Percentiles rank a stretch among this genome's conserved stretches.
These are phyloP conservation scores for Recurvomyces mirabilis DNA, from an alignment of 495 filamentous ascomycete genomes.

Conservation along the genomic window DNA sequence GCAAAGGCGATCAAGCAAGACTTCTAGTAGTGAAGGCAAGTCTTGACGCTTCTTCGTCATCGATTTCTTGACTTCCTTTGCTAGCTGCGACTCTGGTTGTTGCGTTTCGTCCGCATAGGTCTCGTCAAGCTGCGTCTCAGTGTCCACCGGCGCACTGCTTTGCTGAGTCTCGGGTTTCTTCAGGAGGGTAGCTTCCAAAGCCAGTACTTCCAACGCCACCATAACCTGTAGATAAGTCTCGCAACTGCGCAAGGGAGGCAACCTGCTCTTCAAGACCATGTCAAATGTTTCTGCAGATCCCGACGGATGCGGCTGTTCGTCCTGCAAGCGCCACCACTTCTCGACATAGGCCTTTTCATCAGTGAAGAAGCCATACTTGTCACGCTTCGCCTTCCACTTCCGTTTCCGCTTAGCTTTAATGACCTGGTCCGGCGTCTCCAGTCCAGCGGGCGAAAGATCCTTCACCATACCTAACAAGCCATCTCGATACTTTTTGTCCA, in stretches of 20 bases:
- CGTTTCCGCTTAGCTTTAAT: conserved; percentile 37
- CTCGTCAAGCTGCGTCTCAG: no score
- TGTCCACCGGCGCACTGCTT: conserved; percentile 10
- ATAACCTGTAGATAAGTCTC: conserved; percentile 87
- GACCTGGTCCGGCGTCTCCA: conserved; percentile 19
- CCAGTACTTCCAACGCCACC: conserved; percentile 75
- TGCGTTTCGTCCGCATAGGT: no score
- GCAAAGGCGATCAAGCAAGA: conserved; percentile 79
- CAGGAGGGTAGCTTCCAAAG: conserved; percentile 42
- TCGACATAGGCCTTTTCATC: conserved; percentile 63
- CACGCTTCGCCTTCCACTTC: conserved; percentile 59
- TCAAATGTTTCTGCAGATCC: conserved; percentile 38
- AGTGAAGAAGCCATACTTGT: conserved; percentile 67
- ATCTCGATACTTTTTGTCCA: conserved; percentile 83
- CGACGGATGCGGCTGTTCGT: conserved; percentile 36
- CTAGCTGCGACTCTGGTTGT: conserved; percentile 22
- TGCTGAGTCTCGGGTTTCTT: conserved; percentile 10
- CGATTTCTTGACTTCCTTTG: conserved; percentile 31
- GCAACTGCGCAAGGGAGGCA: conserved; percentile 50
- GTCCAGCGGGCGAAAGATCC: conserved; percentile 45
- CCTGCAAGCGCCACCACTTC: conserved; percentile 56
- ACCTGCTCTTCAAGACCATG: conserved; percentile 43
- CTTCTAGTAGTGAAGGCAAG: conserved; percentile 57
- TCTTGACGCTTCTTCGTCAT: conserved; percentile 46
- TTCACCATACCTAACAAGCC: conserved; percentile 56